Percentiles rank a stretch among this genome's conserved stretches.
Conservation (phyloP, 257 asterid species). For the Fraxinus pennsylvanica region DNA sequence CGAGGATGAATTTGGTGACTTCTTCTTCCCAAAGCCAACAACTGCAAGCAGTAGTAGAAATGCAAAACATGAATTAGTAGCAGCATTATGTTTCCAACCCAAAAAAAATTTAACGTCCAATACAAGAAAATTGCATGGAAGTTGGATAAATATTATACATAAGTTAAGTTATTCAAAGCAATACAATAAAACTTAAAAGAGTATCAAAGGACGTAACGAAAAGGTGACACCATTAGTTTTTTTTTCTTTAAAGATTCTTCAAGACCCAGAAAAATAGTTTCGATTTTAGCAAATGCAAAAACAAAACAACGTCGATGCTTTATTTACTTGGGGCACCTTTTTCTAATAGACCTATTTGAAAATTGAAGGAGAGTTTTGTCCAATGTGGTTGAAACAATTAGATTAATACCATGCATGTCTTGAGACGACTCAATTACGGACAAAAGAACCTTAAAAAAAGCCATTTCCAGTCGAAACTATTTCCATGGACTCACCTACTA, state of each 20-base stretch:
- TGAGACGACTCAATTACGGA: background rate
- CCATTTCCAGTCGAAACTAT: background rate
- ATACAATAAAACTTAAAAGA: background rate
- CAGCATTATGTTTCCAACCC: background rate
- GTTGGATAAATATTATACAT: background rate
- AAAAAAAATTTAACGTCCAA: background rate
- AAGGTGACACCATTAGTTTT: background rate
- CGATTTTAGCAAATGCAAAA: too few species aligned
- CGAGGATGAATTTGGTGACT: slow-evolving; percentile 82
- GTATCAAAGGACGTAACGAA: background rate
- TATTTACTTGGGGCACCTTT: too few species aligned
- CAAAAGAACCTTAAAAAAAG: too few species aligned
- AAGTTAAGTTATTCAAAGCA: background rate
- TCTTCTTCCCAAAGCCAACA: slow-evolving; percentile 92
- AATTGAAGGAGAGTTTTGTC: background rate
- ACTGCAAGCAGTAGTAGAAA: slow-evolving; percentile 42
- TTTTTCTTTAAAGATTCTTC: too few species aligned
- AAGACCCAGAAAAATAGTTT: background rate
- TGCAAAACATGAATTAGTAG: background rate
- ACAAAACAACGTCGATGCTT: too few species aligned
- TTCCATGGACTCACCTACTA: background rate
- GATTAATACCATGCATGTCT: too few species aligned
- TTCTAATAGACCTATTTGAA: background rate
- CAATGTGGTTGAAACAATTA: too few species aligned
- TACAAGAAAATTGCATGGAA: background rate